Conservation (phyloP, 1,139 yeast species). For the Martiniozyma asiatica region DNA sequence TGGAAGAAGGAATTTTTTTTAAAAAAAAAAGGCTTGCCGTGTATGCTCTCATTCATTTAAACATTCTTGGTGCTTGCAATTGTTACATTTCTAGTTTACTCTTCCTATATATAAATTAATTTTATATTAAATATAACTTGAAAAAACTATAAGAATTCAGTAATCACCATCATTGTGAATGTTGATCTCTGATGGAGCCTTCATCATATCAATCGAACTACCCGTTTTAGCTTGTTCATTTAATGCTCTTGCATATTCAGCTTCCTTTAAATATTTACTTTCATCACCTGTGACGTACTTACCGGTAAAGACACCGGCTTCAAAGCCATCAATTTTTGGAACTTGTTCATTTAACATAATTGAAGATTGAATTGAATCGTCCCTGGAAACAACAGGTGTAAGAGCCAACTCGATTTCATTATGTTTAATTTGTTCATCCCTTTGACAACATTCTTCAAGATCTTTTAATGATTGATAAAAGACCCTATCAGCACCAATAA, state of each 20-base stretch:
- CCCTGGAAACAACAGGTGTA: constrained; percentile 22
- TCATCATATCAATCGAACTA: constrained; percentile 41
- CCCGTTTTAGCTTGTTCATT: constrained; percentile 40
- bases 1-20: no score
- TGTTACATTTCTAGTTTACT: no score
- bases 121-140: no score
- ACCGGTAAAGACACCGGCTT: constrained; percentile 97
- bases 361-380: constrained; percentile 18
- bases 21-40: no score
- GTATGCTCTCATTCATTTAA: no score
- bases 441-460: constrained; percentile 63
- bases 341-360: constrained; percentile 13
- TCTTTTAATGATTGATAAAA: constrained; percentile 81
- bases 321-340: constrained; percentile 54
- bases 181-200: constrained; percentile 87
- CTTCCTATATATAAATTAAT: no score
- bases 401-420: constrained; percentile 22
- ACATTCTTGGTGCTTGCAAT: no score
- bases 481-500: constrained; percentile 86
- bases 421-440: constrained; percentile 28
- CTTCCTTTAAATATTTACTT: constrained; percentile 65
- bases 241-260: constrained; percentile 73
- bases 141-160: constrained; percentile 4
- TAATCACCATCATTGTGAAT: constrained; percentile 83
- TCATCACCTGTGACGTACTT: constrained; percentile 86